Evolutionary conservation across 2,329 filamentous ascomycete genomes (phyloP), one percentile per base, ranked within the genome.

Genomic region (Pseudocercospora fijiensis): DNA sequence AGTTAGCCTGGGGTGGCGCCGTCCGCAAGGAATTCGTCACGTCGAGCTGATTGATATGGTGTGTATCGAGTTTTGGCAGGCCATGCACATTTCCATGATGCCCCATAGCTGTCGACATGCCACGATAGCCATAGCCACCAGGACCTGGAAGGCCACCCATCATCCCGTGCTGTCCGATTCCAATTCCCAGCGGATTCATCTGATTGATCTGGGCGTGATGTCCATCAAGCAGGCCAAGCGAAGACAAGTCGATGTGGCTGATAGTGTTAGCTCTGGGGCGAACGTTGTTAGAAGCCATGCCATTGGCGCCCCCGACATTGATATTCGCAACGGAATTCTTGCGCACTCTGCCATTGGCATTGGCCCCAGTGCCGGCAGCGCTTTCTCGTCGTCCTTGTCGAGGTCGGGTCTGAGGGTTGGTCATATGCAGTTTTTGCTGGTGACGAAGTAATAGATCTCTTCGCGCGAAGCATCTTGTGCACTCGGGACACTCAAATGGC

Each of bases 361-460:
- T 85, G 6, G 85, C 83, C 8, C 88, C 87, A 65, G 89, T 86
- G 60, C 90, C 91, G 65, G 90, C 85, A 5, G 85, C 90, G 77
- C 95, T 98, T 80, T 98, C 95, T 69, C 95, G 87, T 69, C 94
- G 90, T 71, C 79, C 82, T 71, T 92, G 93, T 71, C 93, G 88
- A 52, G 93, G 92, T 65, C 93, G 87, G 52, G 92, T 92, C 5
- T 95, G 90, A 0, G 92, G 92, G 11, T 91, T 91, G 26, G 92
- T 92, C 84, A 96, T 92, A 77, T 99, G 95, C 55, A 99, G 85
- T 83, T 99, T 99, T 83, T 99, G 95, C 83, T 99, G 95, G 79
- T 99, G 95, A 64, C 95, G 88, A 69, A 99, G 82, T 61, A 99
- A 84, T 70, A 99, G 80, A 78, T 99, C 95, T 69, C 95, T 88